Evolutionary conservation across 768 basidiomycete species (phyloP), one percentile per base, ranked within the genome.

Genomic region (Hysterangium stoloniferum): DNA sequence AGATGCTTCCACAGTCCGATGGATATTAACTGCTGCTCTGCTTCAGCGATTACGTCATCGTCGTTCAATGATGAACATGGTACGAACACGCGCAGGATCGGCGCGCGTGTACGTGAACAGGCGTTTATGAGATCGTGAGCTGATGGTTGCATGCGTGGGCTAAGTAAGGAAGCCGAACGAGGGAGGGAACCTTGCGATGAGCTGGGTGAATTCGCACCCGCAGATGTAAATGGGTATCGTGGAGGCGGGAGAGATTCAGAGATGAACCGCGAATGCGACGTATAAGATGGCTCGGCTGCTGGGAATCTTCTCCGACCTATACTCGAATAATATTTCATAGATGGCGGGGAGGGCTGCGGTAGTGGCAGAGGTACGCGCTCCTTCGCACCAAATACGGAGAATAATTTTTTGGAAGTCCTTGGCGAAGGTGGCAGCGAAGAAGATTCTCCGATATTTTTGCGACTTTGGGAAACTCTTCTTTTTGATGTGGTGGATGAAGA

Each of bases 1-100:
- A 91, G 71, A 58, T 86, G 76, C 5, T 72, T 66, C 86, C 86
- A 89, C 4, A 91, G 72, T 0, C 78, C 84, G 1, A 77, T 72
- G 1, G 73, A 70, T n/a, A 77, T 66, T 4, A 91, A 72, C 60
- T 88, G 84, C 28, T 78, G 73, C 59, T 86, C 82, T 61, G 86
- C 89, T 9, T 68, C 68, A 8, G 71, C 60, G 37, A 86, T 66
- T 40, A 72, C 72, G 19, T 58, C 58, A 34, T 59, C 61, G 17
- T 67, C 69, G 33, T 76, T 71, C 35, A 86, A 69, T 3, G 66
- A 67, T 1, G 76, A 68, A 56, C 83, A 87, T 1, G 87, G 87
- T 22, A 85, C 79, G 55, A 84, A 91, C 42, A 85, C 78, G 24
- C 84, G 81, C 40, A 84, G 68, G 42, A 90, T 69, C 1, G 87